Evolutionary conservation across 371 early-diverging fungal species (phyloP), one percentile per base, ranked within the genome.

Genomic region (Mycotypha africana): DNA sequence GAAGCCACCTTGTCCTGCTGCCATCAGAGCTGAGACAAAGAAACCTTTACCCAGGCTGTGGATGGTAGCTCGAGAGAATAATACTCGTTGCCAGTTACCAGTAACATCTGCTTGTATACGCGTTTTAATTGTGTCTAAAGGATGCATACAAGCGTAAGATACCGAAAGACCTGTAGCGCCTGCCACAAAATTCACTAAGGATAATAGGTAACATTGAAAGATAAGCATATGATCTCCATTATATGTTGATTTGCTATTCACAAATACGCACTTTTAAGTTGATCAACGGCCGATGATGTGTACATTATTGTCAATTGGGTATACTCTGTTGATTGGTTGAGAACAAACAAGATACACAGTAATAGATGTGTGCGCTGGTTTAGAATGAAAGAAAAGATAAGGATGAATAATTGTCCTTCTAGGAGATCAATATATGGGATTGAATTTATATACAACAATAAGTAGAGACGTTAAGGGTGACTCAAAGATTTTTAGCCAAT

Each of bases 1-100:
- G 3, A 84, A 74, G 28, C 88, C 87, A 12, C 89, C 89, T 74
- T 86, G 87, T 2, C 83, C 79, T 23, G 80, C 87, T 14, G 89
- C 87, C 26, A 85, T 85, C 19, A 83, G 49, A 5, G 84, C 82
- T 38, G 80, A 79, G 12, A 82, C 70, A 42, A 79, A 57, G 56
- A 89, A 87, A 0, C 89, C 89, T 49, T 77, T 74, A 20, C 81
- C 71, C 20, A 88, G 72, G 31, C 73, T 61, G 8, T 73, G 69
- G 7, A 68, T 56, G 0, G 74, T 79, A 16, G 76, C 71, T 21
- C 72, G 62, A 14, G 79, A 68, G 30, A 82, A 75, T 16, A 57
- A 32, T 21, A 79, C 60, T 17, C 69, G 49, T 14, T 62, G 70
- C 69, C 74, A 68, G 9, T 62, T 55, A 16, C 65, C 64, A 7